Base-by-base conservation (phyloP, 1,139 yeast species). In the Pichia sp. region DNA sequence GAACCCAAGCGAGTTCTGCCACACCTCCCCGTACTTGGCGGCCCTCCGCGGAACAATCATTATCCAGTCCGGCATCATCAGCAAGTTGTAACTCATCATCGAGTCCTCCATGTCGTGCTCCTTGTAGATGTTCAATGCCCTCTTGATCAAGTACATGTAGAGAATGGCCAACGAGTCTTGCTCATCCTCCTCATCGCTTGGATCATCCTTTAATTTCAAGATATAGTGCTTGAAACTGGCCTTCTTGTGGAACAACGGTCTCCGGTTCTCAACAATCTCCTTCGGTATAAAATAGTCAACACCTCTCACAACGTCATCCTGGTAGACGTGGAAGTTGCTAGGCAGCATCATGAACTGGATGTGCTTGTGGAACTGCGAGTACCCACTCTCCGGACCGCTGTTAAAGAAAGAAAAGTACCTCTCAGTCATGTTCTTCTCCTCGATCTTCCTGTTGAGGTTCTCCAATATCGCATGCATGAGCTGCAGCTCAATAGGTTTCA, bases 301-400 rank as follows among this genome's bases (percentile, higher is more conserved):
- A 6, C 72, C 70, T 11, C 68, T 67, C 29, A 82, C 76, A 45
- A 87, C 68, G 1, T 66, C 63, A 52, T 84, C 87, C 44, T 90
- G 88, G 67, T 79, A 85, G 3, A 89, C 79, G 1, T 67, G 69
- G 66, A 83, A 85, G 40, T 76, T 71, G 10, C 71, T 68, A 2
- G 97, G 95, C 47, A 88, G 72, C 40, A 82, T 77, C 78, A 93
- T 75, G 69, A 92, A 84, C 70, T 93, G 99, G 58, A 92, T 71
- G 71, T 93, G 99, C 65, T 89, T 89, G 72, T 93, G 99, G 50
- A 90, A 86, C 64, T 90, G 95, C 0, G 97, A 89, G 8, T 97
- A 96, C 1, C 98, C 99, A 61, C 95, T 84, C 63, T 83, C 78
- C 30, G 82, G 82, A 4, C 98, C 98, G 67, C 90, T 84, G 68